These are phyloP conservation scores for Russula emetica DNA, from an alignment of 768 basidiomycete genomes.

Conservation along the genomic window DNA sequence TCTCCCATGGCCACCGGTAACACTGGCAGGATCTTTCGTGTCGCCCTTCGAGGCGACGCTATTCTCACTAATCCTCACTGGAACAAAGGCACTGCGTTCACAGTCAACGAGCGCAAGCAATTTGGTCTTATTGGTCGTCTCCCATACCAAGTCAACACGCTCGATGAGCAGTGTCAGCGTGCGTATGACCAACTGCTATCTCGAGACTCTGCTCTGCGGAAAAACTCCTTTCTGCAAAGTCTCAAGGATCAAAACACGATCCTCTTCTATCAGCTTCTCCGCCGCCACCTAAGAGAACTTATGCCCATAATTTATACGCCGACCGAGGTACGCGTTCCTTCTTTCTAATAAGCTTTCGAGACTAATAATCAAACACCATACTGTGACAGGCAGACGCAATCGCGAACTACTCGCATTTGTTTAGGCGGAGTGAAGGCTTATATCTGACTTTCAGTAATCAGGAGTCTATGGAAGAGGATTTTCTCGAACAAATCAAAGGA, in stretches of 20 bases:
- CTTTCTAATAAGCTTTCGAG: not conserved
- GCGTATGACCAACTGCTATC: constrained; percentile 61
- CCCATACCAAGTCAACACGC: constrained; percentile 41
- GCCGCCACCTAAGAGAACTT: constrained; percentile 44
- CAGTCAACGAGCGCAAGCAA: constrained; percentile 55
- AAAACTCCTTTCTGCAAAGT: constrained; percentile 75
- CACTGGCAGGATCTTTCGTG: constrained; percentile 30
- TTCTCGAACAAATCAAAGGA: constrained; percentile 60
- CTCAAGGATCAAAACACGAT: constrained; percentile 79
- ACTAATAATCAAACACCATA: not conserved
- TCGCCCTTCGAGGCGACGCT: constrained; percentile 58
- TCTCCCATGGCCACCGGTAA: not conserved
- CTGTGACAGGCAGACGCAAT: constrained; percentile 67
- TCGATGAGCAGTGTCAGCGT: constrained; percentile 72
- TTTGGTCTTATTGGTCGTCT: constrained; percentile 53
- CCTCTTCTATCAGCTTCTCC: constrained; percentile 64
- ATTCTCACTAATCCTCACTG: constrained; percentile 63
- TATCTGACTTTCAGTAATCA: constrained; percentile 59
- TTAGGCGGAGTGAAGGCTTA: constrained; percentile 72
- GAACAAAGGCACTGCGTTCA: constrained; percentile 82
- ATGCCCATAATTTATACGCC: constrained; percentile 78
- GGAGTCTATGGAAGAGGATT: constrained; percentile 72
- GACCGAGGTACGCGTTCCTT: constrained; percentile 50
- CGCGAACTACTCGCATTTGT: constrained; percentile 77
- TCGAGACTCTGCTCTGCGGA: constrained; percentile 43